A percentile compares a stretch with the other conserved stretches of the same genome.
These are phyloP conservation scores for Cutaneotrichosporon arboriforme DNA, from an alignment of 1,284 basidiomycete genomes.

Conservation along the genomic window DNA sequence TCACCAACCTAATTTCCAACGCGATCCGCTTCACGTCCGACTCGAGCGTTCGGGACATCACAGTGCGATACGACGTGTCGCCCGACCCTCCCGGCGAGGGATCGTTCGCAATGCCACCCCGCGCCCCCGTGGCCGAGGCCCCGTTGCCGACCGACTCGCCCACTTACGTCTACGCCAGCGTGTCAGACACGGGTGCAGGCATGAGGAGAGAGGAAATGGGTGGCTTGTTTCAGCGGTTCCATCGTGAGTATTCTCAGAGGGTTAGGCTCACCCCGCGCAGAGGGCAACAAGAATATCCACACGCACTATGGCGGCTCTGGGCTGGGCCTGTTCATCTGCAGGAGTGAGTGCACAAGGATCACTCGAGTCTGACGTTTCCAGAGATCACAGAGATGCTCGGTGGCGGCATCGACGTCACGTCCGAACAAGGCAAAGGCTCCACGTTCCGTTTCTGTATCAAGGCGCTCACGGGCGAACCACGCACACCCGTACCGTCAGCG, in stretches of 20 bases:
- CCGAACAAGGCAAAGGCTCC: slow-evolving; percentile 25
- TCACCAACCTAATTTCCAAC: slow-evolving; percentile 30
- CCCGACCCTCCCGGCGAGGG: not conserved
- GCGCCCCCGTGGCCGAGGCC: not conserved
- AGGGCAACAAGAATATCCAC: slow-evolving; percentile 29
- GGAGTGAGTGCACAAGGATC: slow-evolving; percentile 12
- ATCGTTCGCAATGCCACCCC: not conserved
- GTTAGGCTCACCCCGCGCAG: too few species aligned
- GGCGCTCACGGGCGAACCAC: not conserved
- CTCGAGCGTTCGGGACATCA: slow-evolving; percentile 21
- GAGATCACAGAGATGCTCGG: slow-evolving; percentile 32
- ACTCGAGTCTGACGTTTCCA: slow-evolving; percentile 2
- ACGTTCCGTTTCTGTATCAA: slow-evolving; percentile 49
- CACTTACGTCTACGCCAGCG: slow-evolving; percentile 22
- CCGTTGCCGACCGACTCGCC: slow-evolving; percentile 4
- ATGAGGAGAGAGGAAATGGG: slow-evolving; percentile 21
- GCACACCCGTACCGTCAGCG: not conserved
- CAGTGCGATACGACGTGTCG: slow-evolving; percentile 24
- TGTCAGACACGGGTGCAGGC: slow-evolving; percentile 34
- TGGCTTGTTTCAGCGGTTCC: slow-evolving; percentile 26
- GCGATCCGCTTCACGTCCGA: slow-evolving; percentile 28
- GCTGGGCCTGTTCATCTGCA: slow-evolving; percentile 35
- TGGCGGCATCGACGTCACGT: slow-evolving; percentile 31
- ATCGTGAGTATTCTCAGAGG: slow-evolving; percentile 16
- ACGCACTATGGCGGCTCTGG: slow-evolving; percentile 35